Evolutionary conservation across 2,329 filamentous ascomycete species (phyloP).

Genomic region (Exserohilum turcica): DNA sequence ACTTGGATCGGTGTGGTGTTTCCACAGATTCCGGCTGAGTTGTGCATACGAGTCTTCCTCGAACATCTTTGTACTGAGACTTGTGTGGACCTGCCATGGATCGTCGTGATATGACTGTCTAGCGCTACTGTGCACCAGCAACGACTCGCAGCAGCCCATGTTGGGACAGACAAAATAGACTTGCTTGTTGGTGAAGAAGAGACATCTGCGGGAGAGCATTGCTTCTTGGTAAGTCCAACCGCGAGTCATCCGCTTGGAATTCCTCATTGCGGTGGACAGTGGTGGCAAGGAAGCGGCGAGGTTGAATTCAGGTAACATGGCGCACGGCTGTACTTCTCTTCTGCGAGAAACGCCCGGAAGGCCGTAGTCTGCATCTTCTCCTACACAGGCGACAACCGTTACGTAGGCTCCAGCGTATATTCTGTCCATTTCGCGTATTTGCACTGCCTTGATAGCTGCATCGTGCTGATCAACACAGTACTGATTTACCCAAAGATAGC

Average conservation of each 20-base stretch:
- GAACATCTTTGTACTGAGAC: no score
- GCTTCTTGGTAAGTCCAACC: conserved; percentile 1
- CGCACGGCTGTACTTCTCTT: no score
- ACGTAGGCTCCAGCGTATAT: conserved; percentile 12
- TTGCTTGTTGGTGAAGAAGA: conserved; percentile 15
- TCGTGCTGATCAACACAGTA: conserved; percentile 6
- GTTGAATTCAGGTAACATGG: no score
- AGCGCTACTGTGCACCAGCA: no score
- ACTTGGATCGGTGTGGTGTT: no score
- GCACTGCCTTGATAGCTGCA: background rate
- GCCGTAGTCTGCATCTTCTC: background rate
- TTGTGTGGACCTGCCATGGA: no score
- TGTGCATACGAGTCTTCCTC: no score
- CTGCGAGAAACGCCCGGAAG: background rate
- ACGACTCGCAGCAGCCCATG: background rate
- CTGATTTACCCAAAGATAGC: conserved; percentile 2
- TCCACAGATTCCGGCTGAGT: no score
- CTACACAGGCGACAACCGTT: conserved; percentile 12
- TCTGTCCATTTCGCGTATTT: conserved; percentile 14
- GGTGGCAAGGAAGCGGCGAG: no score
- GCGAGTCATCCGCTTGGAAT: background rate
- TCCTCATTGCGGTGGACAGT: no score
- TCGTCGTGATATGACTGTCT: no score
- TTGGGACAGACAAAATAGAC: conserved; percentile 7
- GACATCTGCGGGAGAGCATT: conserved; percentile 4